Base-by-base conservation (phyloP, 78 protist species). In the Chrysochromulina parva region DNA sequence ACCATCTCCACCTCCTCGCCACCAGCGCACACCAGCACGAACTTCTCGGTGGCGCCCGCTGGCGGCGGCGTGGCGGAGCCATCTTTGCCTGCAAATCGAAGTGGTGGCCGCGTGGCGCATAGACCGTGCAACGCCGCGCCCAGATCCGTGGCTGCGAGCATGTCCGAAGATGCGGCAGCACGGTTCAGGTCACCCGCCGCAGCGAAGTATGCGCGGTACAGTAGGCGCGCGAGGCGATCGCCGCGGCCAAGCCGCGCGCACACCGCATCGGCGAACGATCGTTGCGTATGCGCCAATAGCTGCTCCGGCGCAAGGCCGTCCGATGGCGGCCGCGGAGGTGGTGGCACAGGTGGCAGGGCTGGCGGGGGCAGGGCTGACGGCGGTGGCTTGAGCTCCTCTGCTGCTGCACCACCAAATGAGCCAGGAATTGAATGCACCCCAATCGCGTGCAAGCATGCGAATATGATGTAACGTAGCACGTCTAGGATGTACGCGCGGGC, bases 261-360 rank as follows among this genome's bases (percentile, higher is more conserved):
- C 28, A 13, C 82, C n/a, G 57, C 57, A 14, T 10, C 82, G 55
- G 82, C 82, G 55, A 74, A 48, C 0, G 82, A 74, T 3, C 20
- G 26, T 2, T 2, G 24, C 11, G 82, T 74, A 24, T 74, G 82
- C 55, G 16, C 16, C 22, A 48, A 2, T 13, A 74, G 55, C 16
- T 11, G 82, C 82, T 74, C 82, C 26, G 78, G 53, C 78, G 78
- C 50, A 9, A n/a, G 13, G 78, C 78, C 78, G 78, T 69, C 78
- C 74, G 38, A 38, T 38, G 38, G 38, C 38, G 38, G 38, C 38
- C 38, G 38, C 38, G 38, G 38, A 38, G 38, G 38, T 38, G 38
- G 38, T 38, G 38, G 38, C 38, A 38, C 38, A 38, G 38, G 38
- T 38, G 38, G 38, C 38, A 38, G 38, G 38, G 38, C 38, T 38